Conservation (phyloP, 2,329 filamentous ascomycete species). For the Trichophyton schoenleinii region DNA sequence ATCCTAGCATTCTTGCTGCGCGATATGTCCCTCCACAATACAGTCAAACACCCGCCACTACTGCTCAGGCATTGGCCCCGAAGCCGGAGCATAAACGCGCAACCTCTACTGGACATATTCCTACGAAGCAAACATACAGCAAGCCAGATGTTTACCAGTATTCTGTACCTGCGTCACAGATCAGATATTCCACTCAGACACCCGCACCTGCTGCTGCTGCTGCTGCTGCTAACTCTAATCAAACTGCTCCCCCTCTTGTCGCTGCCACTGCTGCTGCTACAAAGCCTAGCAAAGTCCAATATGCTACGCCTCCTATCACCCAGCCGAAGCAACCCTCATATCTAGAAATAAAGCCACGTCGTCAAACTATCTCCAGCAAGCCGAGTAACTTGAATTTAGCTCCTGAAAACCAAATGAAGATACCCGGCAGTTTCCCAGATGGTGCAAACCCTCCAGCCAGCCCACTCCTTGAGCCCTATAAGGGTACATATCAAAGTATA, state of each 20-base stretch:
- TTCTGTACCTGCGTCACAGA: slow-evolving; percentile 26
- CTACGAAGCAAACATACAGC: slow-evolving; percentile 20
- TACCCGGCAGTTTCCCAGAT: slow-evolving; percentile 19
- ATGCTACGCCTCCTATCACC: slow-evolving; percentile 18
- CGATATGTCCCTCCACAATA: slow-evolving; percentile 20
- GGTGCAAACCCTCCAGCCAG: slow-evolving; percentile 53
- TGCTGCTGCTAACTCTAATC: not conserved
- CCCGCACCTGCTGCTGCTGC: not conserved
- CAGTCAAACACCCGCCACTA: slow-evolving; percentile 3
- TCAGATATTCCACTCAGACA: slow-evolving; percentile 27
- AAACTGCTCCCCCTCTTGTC: not conserved
- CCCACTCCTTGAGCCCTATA: slow-evolving; percentile 81
- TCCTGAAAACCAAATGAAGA: slow-evolving; percentile 26
- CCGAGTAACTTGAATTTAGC: slow-evolving; percentile 27
- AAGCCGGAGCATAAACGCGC: slow-evolving; percentile 21
- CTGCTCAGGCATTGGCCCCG: slow-evolving; percentile 14
- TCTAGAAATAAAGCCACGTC: slow-evolving; percentile 16
- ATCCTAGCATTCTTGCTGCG: slow-evolving; percentile 18
- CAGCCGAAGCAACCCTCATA: slow-evolving; percentile 16
- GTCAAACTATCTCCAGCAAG: slow-evolving; percentile 11
- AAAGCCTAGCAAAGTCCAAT: slow-evolving; percentile 6
- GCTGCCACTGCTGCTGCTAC: not conserved
- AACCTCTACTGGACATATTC: slow-evolving; percentile 19
- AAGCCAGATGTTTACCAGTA: slow-evolving; percentile 27
- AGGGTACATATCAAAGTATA: slow-evolving; percentile 84